phyloP scores from a whole-genome alignment of 2,329 filamentous ascomycete species.

The Stachybotrys chlorohalonatus region DNA sequence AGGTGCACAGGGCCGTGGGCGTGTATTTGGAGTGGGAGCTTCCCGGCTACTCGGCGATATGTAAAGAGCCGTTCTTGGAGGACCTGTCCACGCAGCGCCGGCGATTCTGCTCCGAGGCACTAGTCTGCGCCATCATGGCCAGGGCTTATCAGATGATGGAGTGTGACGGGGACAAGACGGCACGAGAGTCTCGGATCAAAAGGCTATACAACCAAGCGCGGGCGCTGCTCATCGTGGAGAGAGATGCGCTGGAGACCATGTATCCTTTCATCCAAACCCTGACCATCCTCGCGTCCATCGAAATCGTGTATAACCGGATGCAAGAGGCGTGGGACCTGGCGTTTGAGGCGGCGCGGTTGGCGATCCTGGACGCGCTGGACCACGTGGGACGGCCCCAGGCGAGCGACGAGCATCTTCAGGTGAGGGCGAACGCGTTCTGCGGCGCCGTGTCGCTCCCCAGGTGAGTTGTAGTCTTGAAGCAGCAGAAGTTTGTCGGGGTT shows the following conservation, averaged over 20 bases:
- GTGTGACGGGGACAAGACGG: neutral
- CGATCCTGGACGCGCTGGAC: neutral
- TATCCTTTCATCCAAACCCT: neutral
- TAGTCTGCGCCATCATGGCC: constrained; percentile 2
- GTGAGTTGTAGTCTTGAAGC: neutral
- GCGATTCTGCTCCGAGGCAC: constrained; percentile 1
- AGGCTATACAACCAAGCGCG: neutral
- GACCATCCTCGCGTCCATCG: neutral
- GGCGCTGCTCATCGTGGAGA: neutral
- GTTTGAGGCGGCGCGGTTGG: neutral
- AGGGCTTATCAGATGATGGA: constrained; percentile 1
- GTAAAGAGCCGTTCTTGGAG: neutral
- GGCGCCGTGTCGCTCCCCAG: neutral
- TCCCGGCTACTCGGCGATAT: neutral
- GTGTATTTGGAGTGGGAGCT: neutral
- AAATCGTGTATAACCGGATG: neutral
- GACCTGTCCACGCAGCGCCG: neutral
- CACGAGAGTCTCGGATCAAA: neutral
- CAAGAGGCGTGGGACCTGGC: neutral
- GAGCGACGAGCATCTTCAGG: neutral
- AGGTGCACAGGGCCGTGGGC: neutral
- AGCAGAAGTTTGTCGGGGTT: neutral
- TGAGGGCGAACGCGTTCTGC: constrained; percentile 1
- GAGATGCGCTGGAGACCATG: neutral
- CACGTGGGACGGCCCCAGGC: neutral